Percentiles rank a stretch among this genome's conserved stretches.
Conservation (phyloP, 441 rosid species). For the Mallotus japonicus region DNA sequence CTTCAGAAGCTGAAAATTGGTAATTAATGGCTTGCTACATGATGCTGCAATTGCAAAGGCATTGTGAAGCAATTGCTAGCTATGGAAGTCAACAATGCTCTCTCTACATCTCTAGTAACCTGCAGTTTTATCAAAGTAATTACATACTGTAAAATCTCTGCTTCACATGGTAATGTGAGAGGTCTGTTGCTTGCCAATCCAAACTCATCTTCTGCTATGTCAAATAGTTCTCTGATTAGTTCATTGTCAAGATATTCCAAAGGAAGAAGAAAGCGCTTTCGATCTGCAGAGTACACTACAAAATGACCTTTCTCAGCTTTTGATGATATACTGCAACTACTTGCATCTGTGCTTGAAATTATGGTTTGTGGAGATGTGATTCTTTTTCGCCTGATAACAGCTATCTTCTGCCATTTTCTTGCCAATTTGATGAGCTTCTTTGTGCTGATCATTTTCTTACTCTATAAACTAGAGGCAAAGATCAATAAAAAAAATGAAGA, state of each 20-base stretch:
- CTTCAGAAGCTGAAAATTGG: constrained; percentile 9
- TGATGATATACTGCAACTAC: constrained; percentile 5
- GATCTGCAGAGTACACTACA: constrained; percentile 17
- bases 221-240: constrained; percentile 6
- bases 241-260: constrained; percentile 8
- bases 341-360: neutral
- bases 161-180: constrained; percentile 9
- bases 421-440: neutral
- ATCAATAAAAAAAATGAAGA: neutral
- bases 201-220: constrained; percentile 21
- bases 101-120: constrained; percentile 8
- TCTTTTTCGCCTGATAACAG: neutral
- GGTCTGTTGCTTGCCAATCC: constrained; percentile 6
- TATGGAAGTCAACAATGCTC: constrained; percentile 18
- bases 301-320: constrained; percentile 13
- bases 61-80: neutral
- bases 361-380: neutral
- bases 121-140: constrained; percentile 8
- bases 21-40: neutral
- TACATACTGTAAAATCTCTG: neutral
- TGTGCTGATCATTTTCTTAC: neutral
- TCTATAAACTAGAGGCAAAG: neutral
- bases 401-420: neutral
- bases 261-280: constrained; percentile 14
- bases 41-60: neutral